Base-by-base conservation (phyloP, 2,329 filamentous ascomycete species). In the Fusarium sp. region DNA sequence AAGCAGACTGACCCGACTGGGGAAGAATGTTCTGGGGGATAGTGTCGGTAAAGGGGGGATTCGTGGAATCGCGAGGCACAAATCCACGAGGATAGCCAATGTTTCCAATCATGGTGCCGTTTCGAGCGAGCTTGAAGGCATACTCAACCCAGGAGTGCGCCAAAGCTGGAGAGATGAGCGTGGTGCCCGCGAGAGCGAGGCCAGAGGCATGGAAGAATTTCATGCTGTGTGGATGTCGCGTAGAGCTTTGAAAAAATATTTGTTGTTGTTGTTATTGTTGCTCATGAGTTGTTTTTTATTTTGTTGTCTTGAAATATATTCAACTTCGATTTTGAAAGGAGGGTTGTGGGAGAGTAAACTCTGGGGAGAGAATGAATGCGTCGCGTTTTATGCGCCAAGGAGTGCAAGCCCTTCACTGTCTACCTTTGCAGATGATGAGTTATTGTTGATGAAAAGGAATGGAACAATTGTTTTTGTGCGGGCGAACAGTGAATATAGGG, bases 111-210 rank as follows among this genome's bases (percentile, higher is more conserved):
- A 94, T 93, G 33, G 88, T 88, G 54, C 94, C 94, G 72, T 93
- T 91, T 27, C 87, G 77, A 52, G 88, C 87, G 76, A 97, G 89
- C 58, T 88, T 87, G 64, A 84, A 87, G 48, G 95, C 83, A 72
- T 90, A 83, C 79, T 97, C 94, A 46, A 95, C 85, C 94, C 94
- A 97, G 18, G 89, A 91, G 79, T 97, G 95, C 35, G 88, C 90
- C 25, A 69, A 70, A 33, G 74, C 77, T 8, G 81, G 66, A 37
- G 80, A 74, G 25, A 80, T 66, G 31, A 82, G 59, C 6, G 71
- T 52, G 37, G 70, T 59, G 18, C 63, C 66, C 54, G 59, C 65
- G 35, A 77, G 58, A 58, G 73, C 67, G 51, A 69, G 50, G 29
- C 64, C 52, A 21, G 65, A 59, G 36, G 49, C 35, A 11, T 63